Conservation (phyloP, 192 early-diverging fungal genomes). For the Rhizoclosmatium globosum region DNA sequence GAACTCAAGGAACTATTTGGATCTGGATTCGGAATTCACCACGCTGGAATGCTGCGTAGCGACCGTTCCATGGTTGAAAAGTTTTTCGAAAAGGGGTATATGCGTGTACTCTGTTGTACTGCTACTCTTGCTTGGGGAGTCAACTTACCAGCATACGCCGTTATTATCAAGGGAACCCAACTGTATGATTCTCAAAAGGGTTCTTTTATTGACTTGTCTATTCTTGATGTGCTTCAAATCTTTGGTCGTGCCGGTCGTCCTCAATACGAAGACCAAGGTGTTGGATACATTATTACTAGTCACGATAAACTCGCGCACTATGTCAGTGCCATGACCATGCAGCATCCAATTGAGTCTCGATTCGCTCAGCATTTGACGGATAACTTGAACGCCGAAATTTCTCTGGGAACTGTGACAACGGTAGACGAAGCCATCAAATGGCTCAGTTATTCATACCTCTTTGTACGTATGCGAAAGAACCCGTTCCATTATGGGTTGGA, state of each 20-base stretch:
- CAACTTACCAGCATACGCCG: slow-evolving; percentile 97
- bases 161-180: slow-evolving; percentile 98
- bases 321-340: slow-evolving; percentile 92
- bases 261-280: slow-evolving; percentile 89
- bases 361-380: slow-evolving; percentile 89
- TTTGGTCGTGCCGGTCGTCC: slow-evolving; percentile 96
- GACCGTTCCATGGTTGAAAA: slow-evolving; percentile 89
- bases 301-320: slow-evolving; percentile 95
- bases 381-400: slow-evolving; percentile 97
- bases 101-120: slow-evolving; percentile 93
- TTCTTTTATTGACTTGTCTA: slow-evolving; percentile 91
- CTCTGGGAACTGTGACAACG: slow-evolving; percentile 93
- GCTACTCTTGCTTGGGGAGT: slow-evolving; percentile 99
- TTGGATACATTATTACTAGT: slow-evolving; percentile 93
- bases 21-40: slow-evolving; percentile 92
- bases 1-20: slow-evolving; percentile 88
- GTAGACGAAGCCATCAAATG: slow-evolving; percentile 95
- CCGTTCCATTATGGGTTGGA: slow-evolving; percentile 93
- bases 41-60: slow-evolving; percentile 92
- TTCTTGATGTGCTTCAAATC: slow-evolving; percentile 99
- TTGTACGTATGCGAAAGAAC: slow-evolving; percentile 95
- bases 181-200: slow-evolving; percentile 95
- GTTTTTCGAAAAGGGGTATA: slow-evolving; percentile 86
- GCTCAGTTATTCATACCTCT: slow-evolving; percentile 98
- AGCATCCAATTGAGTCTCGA: slow-evolving; percentile 95